A percentile compares a stretch with the other conserved stretches of the same genome.
Evolutionary conservation across 2,329 filamentous ascomycete species (phyloP).

Genomic region (Xylariaceae sp.): DNA sequence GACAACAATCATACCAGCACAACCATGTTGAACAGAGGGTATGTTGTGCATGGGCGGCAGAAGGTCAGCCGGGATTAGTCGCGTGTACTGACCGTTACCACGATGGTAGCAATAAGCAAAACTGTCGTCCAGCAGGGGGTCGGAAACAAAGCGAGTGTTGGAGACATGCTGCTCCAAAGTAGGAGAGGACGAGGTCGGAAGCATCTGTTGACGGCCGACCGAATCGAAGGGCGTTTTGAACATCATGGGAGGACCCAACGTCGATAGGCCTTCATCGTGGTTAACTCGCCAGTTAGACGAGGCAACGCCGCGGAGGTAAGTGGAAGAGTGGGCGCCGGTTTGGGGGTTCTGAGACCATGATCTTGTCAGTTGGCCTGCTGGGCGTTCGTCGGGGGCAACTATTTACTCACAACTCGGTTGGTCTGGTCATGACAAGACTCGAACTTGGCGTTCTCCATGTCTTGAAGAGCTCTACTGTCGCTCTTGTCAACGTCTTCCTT

Average conservation of each 20-base stretch:
- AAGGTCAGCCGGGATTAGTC: conserved; percentile 51
- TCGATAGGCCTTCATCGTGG: conserved; percentile 13
- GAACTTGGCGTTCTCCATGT: too few relatives aligned
- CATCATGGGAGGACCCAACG: conserved; percentile 13
- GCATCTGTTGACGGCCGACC: background rate
- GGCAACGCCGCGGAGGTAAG: conserved; percentile 21
- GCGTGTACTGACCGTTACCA: conserved; percentile 49
- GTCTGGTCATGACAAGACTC: too few relatives aligned
- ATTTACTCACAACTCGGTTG: too few relatives aligned
- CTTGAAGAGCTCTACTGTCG: too few relatives aligned
- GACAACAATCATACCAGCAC: conserved; percentile 44
- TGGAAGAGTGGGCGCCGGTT: too few relatives aligned
- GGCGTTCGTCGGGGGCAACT: too few relatives aligned
- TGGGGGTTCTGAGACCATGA: too few relatives aligned
- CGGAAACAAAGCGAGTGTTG: conserved; percentile 16
- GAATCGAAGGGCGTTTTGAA: conserved; percentile 22
- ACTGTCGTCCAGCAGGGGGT: conserved; percentile 27
- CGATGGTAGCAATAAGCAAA: conserved; percentile 50
- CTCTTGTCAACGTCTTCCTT: too few relatives aligned
- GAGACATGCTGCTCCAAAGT: conserved; percentile 17
- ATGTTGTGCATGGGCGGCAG: conserved; percentile 44
- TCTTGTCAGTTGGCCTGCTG: too few relatives aligned
- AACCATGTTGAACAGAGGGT: conserved; percentile 36
- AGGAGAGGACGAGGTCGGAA: conserved; percentile 6
- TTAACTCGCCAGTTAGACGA: conserved; percentile 32